Evolutionary conservation across 345 rosid genomes (phyloP), one percentile per base, ranked within the genome.

Genomic region (Brassica nigra): DNA sequence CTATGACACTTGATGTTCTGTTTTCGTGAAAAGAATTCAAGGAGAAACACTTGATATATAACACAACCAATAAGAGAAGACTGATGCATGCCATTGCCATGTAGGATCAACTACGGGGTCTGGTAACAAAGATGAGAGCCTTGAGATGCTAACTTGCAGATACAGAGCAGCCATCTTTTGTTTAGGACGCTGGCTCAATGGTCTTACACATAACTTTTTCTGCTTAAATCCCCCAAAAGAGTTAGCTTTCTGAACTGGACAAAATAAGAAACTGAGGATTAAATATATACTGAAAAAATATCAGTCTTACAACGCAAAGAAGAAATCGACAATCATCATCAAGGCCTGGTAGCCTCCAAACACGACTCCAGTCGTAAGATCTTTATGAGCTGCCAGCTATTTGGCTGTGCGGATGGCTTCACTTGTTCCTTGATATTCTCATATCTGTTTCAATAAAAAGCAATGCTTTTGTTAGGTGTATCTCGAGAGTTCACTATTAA

Each of bases 401-500:
- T 97, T 31, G 98, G 98, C 74, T 11, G 85, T 34, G 97, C 95
- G 78, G 94, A 91, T 63, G 98, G 97, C 85, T 93, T 90, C 79
- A 93, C 92, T 89, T 77, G 80, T 91, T 94, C 80, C 89, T 91
- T 20, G 94, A 91, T 78, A 93, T 93, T 2, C 94, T 93, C 98
- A 93, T 90, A 93, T 93, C 66, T 97, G 91, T 31, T 96, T 94
- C 90, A 49, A 30, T 30, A 30, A 4, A 3, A 3, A 30, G 33
- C 33, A 30, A 30, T 30, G 33, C 33, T 30, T 30, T 30, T 30
- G 33, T 27, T 70, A 84, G 69, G 92, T 92, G 68, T 68, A 94
- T 23, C 27, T 23, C 27, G 27, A 23, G 27, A 23, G 27, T 23
- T 23, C 27, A 0, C 27, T 23, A 20, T 23, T 23, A 23, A 23